phyloP scores from a whole-genome alignment of 768 basidiomycete species.

The Leccinum disarticulatum region DNA sequence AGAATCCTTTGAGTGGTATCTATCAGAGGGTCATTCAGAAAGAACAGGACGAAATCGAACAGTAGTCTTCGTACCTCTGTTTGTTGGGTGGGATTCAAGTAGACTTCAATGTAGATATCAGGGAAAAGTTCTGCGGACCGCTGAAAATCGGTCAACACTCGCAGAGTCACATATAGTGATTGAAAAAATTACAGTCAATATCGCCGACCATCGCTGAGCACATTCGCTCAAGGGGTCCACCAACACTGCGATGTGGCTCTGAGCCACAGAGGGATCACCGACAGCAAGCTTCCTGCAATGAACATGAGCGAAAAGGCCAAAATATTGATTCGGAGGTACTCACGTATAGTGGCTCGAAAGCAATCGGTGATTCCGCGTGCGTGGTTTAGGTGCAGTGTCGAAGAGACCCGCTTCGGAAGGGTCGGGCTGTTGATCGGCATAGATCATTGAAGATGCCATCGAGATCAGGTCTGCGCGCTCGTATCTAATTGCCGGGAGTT shows the following conservation, averaged over 20 bases:
- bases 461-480: constrained; percentile 60
- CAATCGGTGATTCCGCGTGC: constrained; percentile 58
- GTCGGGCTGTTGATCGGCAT: constrained; percentile 69
- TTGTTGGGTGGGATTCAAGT: constrained; percentile 69
- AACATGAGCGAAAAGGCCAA: not conserved
- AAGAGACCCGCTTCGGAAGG: constrained; percentile 72
- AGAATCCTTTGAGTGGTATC: constrained; percentile 92
- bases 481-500: constrained; percentile 37
- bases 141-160: constrained; percentile 11
- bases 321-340: constrained; percentile 24
- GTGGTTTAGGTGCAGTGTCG: constrained; percentile 57
- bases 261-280: constrained; percentile 66
- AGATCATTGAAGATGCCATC: constrained; percentile 68
- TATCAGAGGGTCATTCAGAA: constrained; percentile 33
- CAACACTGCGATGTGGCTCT: constrained; percentile 69
- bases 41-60: not conserved
- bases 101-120: constrained; percentile 68
- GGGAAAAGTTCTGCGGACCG: constrained; percentile 46
- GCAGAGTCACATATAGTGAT: not conserved
- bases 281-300: constrained; percentile 58
- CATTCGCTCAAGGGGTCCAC: constrained; percentile 84
- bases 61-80: constrained; percentile 53
- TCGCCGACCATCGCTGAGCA: constrained; percentile 83
- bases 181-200: constrained; percentile 60
- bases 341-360: constrained; percentile 68